Base-by-base conservation (phyloP, 495 filamentous ascomycete species). In the Penicillium pulvis region DNA sequence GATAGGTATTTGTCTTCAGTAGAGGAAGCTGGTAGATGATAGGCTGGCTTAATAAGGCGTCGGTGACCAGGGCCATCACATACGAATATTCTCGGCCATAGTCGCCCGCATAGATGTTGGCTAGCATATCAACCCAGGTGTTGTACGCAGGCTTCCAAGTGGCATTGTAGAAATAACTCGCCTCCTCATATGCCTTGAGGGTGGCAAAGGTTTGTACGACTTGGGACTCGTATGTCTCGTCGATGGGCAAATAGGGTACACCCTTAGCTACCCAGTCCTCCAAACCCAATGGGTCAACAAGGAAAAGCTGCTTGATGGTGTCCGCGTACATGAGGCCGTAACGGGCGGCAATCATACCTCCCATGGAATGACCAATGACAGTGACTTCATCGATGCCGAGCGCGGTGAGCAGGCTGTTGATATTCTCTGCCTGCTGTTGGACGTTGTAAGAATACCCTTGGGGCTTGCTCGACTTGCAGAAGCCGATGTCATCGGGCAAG, bases 391-490 rank as follows among this genome's bases (percentile, higher is more conserved):
- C 51, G 16, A 62, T 59, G 6, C 44, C 56, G 4, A 62, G 56
- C 19, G 41, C 56, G 14, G 50, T 59, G 20, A 62, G 60, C 5
- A 62, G 56, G 12, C 60, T 59, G 35, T 62, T 53, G 39, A 62
- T 59, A 28, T 62, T 62, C 51, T 36, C 23, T 1, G 60, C 60
- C 23, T 62, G 60, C 39, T 62, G 60, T 2, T 62, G 44, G 1
- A 59, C 46, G 23, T 62, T 62, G 45, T 62, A 62, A 23, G 60
- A 47, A 30, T 62, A 62, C 17, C 60, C 60, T 43, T 59, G 60
- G n/a, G 60, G 60, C 17, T 62, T 62, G 51, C 60, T 62, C 24
- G 60, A 62, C 17, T 62, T 62, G 60, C 60, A 62, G 17, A 62
- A 62, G 28, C 60, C 60, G 36, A 62, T 62, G 46, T 62, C 60